These are phyloP conservation scores for Lichenothelia convexa DNA, from an alignment of 495 filamentous ascomycete genomes.

Conservation along the genomic window DNA sequence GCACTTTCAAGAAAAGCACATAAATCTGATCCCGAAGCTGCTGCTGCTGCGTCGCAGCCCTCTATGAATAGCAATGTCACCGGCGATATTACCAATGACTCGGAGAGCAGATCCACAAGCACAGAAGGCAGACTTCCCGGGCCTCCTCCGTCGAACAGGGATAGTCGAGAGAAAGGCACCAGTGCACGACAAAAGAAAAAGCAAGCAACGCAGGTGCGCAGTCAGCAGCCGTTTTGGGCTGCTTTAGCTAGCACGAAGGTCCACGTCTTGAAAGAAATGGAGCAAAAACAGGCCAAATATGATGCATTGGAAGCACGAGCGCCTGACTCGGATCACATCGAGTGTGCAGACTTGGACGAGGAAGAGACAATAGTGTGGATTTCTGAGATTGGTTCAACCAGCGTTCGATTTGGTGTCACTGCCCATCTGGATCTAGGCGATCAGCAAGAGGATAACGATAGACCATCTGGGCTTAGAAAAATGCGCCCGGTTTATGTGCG, in stretches of 20 bases:
- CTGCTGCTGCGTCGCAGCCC: slow-evolving; percentile 5
- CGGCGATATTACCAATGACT: slow-evolving; percentile 28
- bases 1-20: slow-evolving; percentile 10
- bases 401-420: slow-evolving; percentile 50
- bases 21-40: slow-evolving; percentile 20
- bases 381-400: slow-evolving; percentile 61
- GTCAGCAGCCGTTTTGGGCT: slow-evolving; percentile 84
- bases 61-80: slow-evolving; percentile 17
- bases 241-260: slow-evolving; percentile 88
- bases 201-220: slow-evolving; percentile 74
- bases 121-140: slow-evolving; percentile 33
- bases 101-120: too few species aligned
- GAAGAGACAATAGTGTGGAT: slow-evolving; percentile 75
- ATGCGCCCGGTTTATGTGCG: slow-evolving; percentile 69
- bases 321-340: slow-evolving; percentile 62
- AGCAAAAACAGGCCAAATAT: slow-evolving; percentile 60
- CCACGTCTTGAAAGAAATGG: slow-evolving; percentile 81
- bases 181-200: slow-evolving; percentile 69
- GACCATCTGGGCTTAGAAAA: slow-evolving; percentile 31
- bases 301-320: slow-evolving; percentile 56
- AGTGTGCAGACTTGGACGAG: slow-evolving; percentile 51
- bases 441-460: neutral
- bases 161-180: slow-evolving; percentile 35
- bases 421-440: neutral
- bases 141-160: slow-evolving; percentile 27